A percentile compares a stretch with the other conserved stretches of the same genome.
phyloP scores from a whole-genome alignment of 345 rosid genomes.

The Brassica incana region DNA sequence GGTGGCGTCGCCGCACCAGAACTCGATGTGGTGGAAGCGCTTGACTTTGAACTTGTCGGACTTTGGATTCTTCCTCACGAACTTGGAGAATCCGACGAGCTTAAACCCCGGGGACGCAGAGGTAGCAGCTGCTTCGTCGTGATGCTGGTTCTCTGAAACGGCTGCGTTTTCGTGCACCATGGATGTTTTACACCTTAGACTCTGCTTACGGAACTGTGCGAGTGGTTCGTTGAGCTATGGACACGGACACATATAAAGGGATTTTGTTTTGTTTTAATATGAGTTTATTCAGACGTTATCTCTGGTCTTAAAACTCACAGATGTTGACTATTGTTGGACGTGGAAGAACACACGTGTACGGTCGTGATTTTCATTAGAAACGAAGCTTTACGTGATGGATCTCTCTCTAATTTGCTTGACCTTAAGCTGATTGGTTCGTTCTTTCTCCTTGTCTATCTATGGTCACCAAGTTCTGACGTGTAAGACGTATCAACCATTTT shows the following conservation, averaged over 20 bases:
- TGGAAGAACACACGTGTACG: conserved; percentile 23
- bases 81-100: conserved; percentile 71
- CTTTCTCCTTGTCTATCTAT: background rate
- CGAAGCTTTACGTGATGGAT: conserved; percentile 24
- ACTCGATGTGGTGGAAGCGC: conserved; percentile 86
- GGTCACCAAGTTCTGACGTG: conserved; percentile 18
- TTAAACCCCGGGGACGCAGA: conserved; percentile 39
- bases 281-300: background rate
- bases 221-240: background rate
- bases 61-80: conserved; percentile 64
- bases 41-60: conserved; percentile 72
- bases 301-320: background rate
- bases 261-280: too few species aligned
- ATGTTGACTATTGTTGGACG: conserved; percentile 12
- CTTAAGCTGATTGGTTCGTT: conserved; percentile 10
- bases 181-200: background rate
- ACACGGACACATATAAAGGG: too few species aligned
- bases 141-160: conserved; percentile 13
- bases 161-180: conserved; percentile 26
- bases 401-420: background rate
- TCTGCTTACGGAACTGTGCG: background rate
- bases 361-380: background rate
- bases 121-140: background rate
- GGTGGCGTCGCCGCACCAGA: conserved; percentile 91
- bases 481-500: background rate